phyloP scores from a whole-genome alignment of 495 filamentous ascomycete genomes.

The Monascus purpureus region DNA sequence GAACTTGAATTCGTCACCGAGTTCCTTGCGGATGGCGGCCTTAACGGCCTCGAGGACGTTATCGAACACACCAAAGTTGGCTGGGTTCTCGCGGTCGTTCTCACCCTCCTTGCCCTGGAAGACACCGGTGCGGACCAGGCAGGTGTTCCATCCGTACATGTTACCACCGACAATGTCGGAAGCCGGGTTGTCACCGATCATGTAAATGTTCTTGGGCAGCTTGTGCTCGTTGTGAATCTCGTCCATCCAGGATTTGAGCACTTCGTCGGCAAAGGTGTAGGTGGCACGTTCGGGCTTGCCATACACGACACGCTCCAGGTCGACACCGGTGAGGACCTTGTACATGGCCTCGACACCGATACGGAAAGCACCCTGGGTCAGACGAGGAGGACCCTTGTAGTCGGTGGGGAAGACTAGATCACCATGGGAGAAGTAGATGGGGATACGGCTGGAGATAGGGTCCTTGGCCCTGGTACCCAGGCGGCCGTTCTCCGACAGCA shows the following conservation, averaged over 20 bases:
- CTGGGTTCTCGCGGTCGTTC: slow-evolving; percentile 43
- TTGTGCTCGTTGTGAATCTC: slow-evolving; percentile 56
- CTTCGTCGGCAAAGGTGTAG: slow-evolving; percentile 71
- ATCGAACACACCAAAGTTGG: slow-evolving; percentile 42
- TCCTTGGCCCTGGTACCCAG: slow-evolving; percentile 54
- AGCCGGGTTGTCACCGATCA: slow-evolving; percentile 70
- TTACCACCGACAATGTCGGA: slow-evolving; percentile 70
- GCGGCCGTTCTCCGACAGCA: slow-evolving; percentile 60
- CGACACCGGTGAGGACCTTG: slow-evolving; percentile 56
- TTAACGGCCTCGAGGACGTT: slow-evolving; percentile 43
- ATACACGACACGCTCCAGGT: slow-evolving; percentile 73
- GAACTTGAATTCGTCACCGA: slow-evolving; percentile 43
- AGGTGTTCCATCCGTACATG: slow-evolving; percentile 72
- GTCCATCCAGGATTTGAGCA: slow-evolving; percentile 63
- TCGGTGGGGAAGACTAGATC: slow-evolving; percentile 67
- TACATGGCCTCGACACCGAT: slow-evolving; percentile 68
- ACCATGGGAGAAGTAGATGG: slow-evolving; percentile 64
- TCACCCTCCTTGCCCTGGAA: slow-evolving; percentile 38
- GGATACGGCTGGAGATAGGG: slow-evolving; percentile 52
- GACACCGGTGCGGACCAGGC: slow-evolving; percentile 50
- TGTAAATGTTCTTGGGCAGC: slow-evolving; percentile 63
- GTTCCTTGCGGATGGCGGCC: slow-evolving; percentile 38
- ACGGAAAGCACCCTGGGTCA: slow-evolving; percentile 65
- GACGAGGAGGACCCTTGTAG: slow-evolving; percentile 53
- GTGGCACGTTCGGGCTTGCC: slow-evolving; percentile 70